These are phyloP conservation scores for Nitzschia inconspicua DNA, from an alignment of 108 stramenopile species.

Conservation along the genomic window DNA sequence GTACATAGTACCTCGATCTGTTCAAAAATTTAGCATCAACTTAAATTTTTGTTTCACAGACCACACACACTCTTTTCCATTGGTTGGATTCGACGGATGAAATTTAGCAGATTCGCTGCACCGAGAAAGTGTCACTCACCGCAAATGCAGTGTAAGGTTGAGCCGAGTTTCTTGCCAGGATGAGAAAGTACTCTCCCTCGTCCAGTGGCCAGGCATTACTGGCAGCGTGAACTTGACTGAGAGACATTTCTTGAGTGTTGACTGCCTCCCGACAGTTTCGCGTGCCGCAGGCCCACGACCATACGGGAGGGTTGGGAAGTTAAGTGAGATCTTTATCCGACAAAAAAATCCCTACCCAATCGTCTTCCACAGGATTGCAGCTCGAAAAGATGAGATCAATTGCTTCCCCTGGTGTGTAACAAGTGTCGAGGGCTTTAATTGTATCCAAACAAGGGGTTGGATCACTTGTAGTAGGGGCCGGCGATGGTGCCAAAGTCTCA, in stretches of 20 bases:
- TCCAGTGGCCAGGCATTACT: conserved; percentile 16
- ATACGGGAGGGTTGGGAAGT: conserved; percentile 10
- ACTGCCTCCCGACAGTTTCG: conserved; percentile 16
- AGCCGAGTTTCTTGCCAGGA: conserved; percentile 20
- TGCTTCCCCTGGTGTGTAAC: conserved; percentile 3
- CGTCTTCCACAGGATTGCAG: conserved; percentile 18
- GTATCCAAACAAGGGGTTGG: not conserved
- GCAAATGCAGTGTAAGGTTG: conserved; percentile 13
- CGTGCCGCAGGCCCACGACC: conserved; percentile 32
- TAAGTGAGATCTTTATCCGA: conserved; percentile 1
- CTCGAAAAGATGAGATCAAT: conserved; percentile 12
- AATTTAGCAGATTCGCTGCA: too few relatives aligned
- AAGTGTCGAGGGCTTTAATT: not conserved
- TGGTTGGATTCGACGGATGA: too few relatives aligned
- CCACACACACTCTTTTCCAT: too few relatives aligned
- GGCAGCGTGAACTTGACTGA: not conserved
- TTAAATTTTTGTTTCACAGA: too few relatives aligned
- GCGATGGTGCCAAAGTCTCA: not conserved
- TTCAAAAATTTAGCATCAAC: too few relatives aligned
- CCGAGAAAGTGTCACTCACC: not conserved
- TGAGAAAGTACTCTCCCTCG: conserved; percentile 6
- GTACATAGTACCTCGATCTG: too few relatives aligned
- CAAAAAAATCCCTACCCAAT: conserved; percentile 33
- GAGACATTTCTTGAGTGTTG: not conserved
- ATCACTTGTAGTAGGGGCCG: not conserved